phyloP scores from a whole-genome alignment of 306 rosid genomes.

The Lupinus albus region DNA sequence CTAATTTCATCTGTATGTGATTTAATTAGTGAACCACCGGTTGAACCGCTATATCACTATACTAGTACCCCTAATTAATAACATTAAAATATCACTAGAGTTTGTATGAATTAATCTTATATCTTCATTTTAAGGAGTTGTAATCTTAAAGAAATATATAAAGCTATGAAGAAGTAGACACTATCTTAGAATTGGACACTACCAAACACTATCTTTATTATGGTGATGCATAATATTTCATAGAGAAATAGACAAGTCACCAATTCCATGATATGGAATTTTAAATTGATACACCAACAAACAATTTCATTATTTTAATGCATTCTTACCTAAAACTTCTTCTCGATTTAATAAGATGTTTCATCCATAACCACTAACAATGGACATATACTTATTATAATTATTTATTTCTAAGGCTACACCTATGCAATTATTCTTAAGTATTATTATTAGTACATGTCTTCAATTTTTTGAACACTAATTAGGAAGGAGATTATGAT shows the following conservation, averaged over 20 bases:
- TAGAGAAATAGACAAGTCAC: slow-evolving; percentile 47
- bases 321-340: slow-evolving; percentile 29
- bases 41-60: no score
- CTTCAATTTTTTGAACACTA: background rate
- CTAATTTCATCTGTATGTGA: no score
- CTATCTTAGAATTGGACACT: no score
- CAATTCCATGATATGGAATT: slow-evolving; percentile 62
- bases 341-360: slow-evolving; percentile 43
- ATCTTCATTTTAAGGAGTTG: slow-evolving; percentile 26
- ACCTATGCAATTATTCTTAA: background rate
- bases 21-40: no score
- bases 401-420: background rate
- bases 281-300: slow-evolving; percentile 59
- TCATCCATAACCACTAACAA: slow-evolving; percentile 50
- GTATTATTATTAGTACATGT: background rate
- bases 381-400: background rate
- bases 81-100: no score
- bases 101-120: no score
- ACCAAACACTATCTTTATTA: slow-evolving; percentile 3
- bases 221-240: slow-evolving; percentile 37
- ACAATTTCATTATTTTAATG: slow-evolving; percentile 31
- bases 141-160: slow-evolving; percentile 45
- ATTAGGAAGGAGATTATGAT: background rate
- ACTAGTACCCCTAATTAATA: no score
- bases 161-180: slow-evolving; percentile 22